Evolutionary conservation across 208 protist species (phyloP), one percentile per base, ranked within the genome.

Genomic region (Wallacemonas sp.): DNA sequence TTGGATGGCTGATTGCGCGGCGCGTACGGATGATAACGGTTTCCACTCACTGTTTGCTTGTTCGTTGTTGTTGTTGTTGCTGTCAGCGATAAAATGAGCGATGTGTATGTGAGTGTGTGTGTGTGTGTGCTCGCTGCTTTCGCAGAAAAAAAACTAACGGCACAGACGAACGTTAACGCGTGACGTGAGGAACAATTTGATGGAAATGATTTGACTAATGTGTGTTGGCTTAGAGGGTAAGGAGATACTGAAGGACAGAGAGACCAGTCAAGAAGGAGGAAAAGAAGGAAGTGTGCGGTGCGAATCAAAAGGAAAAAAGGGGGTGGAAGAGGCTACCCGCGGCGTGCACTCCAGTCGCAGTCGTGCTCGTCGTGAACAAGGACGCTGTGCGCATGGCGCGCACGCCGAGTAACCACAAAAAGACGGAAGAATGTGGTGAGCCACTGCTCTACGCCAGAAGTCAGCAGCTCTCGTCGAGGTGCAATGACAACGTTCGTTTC

Each of bases 121-220:
- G 9, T 33, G 24, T 68, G 9, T 34, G 8, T 36, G 3, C 29
- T n/a, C n/a, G n/a, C n/a, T n/a, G n/a, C n/a, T n/a, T n/a, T n/a
- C 0, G 68, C 12, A 68, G 39, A 63, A 78, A 61, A 39, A 74
- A 52, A 41, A 72, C 16, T 17, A 54, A 34, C 32, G 23, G 56
- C 34, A 61, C 21, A 55, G 61, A 61, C 5, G 33, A 63, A 55
- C 47, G 52, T 65, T 69, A 34, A 21, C 34, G 41, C 36, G 29
- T 3, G 23, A 19, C 21, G 32, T 38, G 23, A 33, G 55, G 55
- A n/a, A n/a, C n/a, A n/a, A n/a, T n/a, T n/a, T 66, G 43, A 66
- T 66, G 36, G 36, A 68, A 48, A 57, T 68, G 47, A 68, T 68
- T 49, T 58, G 33, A 61, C 38, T 2, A 49, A 38, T 49, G 39